Evolutionary conservation across 1,284 basidiomycete genomes (phyloP).

Genomic region (Rhodotorula mucilaginosa): DNA sequence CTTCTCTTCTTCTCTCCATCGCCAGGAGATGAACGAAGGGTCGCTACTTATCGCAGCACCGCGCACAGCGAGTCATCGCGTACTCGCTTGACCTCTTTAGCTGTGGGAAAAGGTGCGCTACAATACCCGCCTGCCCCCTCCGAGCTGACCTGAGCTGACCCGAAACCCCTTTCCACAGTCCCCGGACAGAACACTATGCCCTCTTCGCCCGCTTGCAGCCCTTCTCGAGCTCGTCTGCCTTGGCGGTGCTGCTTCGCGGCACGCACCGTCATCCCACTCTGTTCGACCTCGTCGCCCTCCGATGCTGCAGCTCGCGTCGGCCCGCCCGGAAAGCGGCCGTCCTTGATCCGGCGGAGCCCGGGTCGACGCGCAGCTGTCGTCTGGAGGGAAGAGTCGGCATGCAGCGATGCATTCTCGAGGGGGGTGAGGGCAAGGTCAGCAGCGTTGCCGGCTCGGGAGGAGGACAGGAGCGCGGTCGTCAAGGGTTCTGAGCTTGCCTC

Average conservation of each 20-base stretch:
- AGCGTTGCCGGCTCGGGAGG: neutral
- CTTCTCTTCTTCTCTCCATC: neutral
- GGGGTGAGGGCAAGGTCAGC: neutral
- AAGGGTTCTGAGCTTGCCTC: neutral
- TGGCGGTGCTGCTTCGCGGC: neutral
- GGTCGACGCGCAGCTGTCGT: neutral
- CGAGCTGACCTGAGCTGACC: neutral
- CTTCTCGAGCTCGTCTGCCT: neutral
- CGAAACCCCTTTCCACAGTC: slow-evolving; percentile 5
- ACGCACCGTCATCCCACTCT: neutral
- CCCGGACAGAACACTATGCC: slow-evolving; percentile 17
- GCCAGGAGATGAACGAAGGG: slow-evolving; percentile 27
- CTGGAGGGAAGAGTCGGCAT: neutral
- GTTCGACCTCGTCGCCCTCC: neutral
- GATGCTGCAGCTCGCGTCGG: neutral
- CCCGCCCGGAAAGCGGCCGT: slow-evolving; percentile 23
- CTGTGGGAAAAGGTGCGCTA: slow-evolving; percentile 35
- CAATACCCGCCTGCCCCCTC: neutral
- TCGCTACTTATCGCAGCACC: slow-evolving; percentile 32
- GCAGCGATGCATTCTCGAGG: neutral
- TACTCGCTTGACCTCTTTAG: slow-evolving; percentile 8
- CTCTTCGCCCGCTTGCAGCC: slow-evolving; percentile 3
- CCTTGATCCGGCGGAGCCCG: slow-evolving; percentile 25
- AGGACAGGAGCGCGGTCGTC: neutral
- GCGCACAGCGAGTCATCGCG: slow-evolving; percentile 11